Evolutionary conservation across 2,329 filamentous ascomycete genomes (phyloP).

Genomic region (Fusarium cyanostomum): DNA sequence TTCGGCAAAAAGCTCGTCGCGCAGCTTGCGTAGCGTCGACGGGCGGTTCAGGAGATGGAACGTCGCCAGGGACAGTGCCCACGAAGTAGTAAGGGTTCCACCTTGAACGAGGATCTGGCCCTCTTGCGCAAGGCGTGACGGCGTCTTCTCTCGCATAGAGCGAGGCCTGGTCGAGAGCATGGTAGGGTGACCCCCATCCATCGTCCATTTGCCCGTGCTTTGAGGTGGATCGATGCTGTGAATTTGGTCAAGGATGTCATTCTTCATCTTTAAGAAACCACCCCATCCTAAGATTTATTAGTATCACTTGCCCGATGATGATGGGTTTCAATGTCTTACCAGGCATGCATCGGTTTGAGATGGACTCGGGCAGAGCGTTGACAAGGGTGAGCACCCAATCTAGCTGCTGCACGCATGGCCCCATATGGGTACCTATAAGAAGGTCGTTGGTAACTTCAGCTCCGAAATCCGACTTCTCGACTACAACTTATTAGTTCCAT

Average conservation of each 20-base stretch:
- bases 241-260: conserved; percentile 50
- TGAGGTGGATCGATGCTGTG: conserved; percentile 48
- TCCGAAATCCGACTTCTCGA: conserved; percentile 49
- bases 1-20: conserved; percentile 49
- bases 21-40: conserved; percentile 44
- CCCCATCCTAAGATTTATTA: conserved; percentile 44
- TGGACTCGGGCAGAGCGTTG: conserved; percentile 48
- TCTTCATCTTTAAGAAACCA: conserved; percentile 52
- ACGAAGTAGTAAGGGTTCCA: conserved; percentile 54
- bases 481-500: conserved; percentile 27
- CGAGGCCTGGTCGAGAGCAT: conserved; percentile 49
- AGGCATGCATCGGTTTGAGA: conserved; percentile 49
- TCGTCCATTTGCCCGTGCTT: conserved; percentile 46
- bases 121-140: conserved; percentile 50
- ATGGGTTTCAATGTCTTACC: conserved; percentile 21
- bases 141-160: conserved; percentile 48
- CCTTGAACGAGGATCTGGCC: conserved; percentile 51
- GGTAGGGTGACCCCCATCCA: conserved; percentile 48
- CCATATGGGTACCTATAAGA: conserved; percentile 51
- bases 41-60: conserved; percentile 50
- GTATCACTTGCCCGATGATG: not conserved
- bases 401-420: conserved; percentile 50
- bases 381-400: conserved; percentile 49
- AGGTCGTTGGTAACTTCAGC: conserved; percentile 49
- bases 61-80: conserved; percentile 47